Evolutionary conservation across 805 yeast species (phyloP), one percentile per base, ranked within the genome.

Genomic region (Saturnispora ahearnii): DNA sequence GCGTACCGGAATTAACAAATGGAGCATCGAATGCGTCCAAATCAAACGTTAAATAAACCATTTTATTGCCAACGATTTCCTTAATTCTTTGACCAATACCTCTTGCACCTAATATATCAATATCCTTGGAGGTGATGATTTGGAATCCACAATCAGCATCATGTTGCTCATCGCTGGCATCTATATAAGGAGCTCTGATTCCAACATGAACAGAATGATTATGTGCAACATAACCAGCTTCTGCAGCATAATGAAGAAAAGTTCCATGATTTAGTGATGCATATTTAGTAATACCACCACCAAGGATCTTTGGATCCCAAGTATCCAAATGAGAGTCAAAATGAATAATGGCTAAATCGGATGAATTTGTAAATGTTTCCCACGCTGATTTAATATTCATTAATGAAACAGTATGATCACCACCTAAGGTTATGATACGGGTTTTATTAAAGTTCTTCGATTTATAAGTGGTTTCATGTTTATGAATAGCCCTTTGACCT

Each of bases 1-100:
- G 77, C 4, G 93, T 84, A 9, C 93, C 93, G 0, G 91, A 84
- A 1, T 86, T 90, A 13, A 90, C 86, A 3, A 87, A 87, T 46
- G 72, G 67, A 0, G 89, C 89, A 59, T 84, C 93, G 52, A 84
- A 69, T 2, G 81, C 84, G 60, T 82, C 88, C 43, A 79, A 73
- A 61, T 74, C 78, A 32, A 74, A 70, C 0, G 74, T 64, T 5
- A 74, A 61, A 56, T 74, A 74, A 2, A 72, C 77, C 1, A 76
- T 76, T 13, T 60, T 53, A 42, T 57, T 51, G 2, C 73, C 73
- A 0, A 74, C 69, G 2, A 63, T 54, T 4, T 62, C 52, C 45
- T 64, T 69, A 26, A 77, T 61, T 18, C 57, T 58, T 12, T 60
- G 55, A 8, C 72, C 65, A n/a, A 76, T 68, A 3, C 64, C 66